Conservation (phyloP, 257 asterid genomes). For the Paulownia fortunei region DNA sequence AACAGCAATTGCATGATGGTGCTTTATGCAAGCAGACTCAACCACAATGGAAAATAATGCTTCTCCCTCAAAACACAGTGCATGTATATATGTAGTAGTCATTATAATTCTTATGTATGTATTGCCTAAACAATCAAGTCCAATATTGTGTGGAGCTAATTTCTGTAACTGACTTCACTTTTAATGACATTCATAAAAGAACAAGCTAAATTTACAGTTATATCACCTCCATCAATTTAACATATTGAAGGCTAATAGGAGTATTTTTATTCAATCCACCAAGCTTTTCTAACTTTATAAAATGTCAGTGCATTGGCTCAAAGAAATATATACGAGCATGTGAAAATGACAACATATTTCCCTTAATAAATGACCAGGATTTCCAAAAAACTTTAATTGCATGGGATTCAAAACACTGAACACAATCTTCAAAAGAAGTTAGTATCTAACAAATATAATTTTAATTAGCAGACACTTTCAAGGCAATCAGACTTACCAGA, state of each 20-base stretch:
- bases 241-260: neutral
- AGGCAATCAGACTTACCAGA: conserved; percentile 59
- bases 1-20: conserved; percentile 5
- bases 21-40: conserved; percentile 20
- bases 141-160: neutral
- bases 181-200: conserved; percentile 6
- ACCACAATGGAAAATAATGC: neutral
- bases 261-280: neutral
- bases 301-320: neutral
- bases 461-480: neutral
- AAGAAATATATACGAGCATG: neutral
- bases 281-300: neutral
- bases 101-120: neutral
- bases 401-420: neutral
- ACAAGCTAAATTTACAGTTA: neutral
- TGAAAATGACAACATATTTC: neutral
- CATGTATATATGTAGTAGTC: neutral
- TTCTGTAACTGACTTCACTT: neutral
- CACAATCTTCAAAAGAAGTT: neutral
- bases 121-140: conserved; percentile 1
- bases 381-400: neutral
- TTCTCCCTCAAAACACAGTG: conserved; percentile 5
- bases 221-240: conserved; percentile 1
- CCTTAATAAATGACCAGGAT: conserved; percentile 11
- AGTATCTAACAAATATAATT: neutral